Percentiles rank a stretch among this genome's conserved stretches.
These are phyloP conservation scores for Mesembryanthemum crystallinum DNA, from an alignment of 148 eudicot genomes.

Conservation along the genomic window DNA sequence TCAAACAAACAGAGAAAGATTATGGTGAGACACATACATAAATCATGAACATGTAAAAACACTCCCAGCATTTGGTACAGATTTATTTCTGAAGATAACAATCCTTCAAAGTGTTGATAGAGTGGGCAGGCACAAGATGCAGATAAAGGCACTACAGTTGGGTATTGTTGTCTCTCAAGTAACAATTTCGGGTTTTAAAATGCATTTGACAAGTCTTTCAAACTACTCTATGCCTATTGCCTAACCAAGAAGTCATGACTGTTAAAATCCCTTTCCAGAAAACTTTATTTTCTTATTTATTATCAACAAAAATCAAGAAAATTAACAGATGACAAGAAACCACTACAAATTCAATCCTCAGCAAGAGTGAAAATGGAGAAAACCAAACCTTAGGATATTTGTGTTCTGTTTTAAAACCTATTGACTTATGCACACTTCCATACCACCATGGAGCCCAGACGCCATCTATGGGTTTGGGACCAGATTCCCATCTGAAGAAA, in stretches of 20 bases:
- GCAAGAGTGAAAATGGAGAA: neutral
- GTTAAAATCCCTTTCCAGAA: neutral
- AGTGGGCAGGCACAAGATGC: neutral
- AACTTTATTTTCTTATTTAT: neutral
- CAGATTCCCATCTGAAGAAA: conserved; percentile 84
- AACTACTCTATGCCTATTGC: neutral
- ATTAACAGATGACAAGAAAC: neutral
- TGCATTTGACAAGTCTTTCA: conserved; percentile 2
- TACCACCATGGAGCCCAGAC: conserved; percentile 99
- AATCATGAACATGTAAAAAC: neutral
- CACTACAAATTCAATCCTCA: neutral
- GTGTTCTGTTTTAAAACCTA: conserved; percentile 51
- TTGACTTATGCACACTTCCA: conserved; percentile 67
- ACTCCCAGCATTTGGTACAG: too few relatives aligned
- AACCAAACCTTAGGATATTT: conserved; percentile 64
- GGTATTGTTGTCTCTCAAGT: neutral
- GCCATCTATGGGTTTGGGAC: conserved; percentile 81
- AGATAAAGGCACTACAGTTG: neutral
- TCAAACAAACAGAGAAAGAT: neutral
- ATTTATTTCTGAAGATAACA: neutral
- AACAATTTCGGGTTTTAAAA: neutral
- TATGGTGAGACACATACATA: neutral
- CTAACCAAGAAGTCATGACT: neutral
- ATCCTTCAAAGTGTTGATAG: neutral
- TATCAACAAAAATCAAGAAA: neutral